Evolutionary conservation across 1,284 basidiomycete genomes (phyloP), one percentile per base, ranked within the genome.

Genomic region (Ceratobasidium sp.): DNA sequence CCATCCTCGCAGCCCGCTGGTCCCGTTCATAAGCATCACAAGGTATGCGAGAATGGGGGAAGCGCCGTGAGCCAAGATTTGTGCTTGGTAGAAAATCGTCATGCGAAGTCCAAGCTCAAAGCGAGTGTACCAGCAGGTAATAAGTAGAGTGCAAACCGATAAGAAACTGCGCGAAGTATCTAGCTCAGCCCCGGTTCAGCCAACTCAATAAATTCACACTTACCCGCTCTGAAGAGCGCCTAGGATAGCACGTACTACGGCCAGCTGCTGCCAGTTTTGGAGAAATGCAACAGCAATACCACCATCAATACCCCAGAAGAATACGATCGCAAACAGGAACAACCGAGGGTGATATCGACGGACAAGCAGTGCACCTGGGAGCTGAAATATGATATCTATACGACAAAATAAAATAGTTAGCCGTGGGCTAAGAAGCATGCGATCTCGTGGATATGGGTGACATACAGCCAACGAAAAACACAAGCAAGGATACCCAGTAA

Each of bases 401-500:
- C 17, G 25, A 15, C 38, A 8, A 47, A 20, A 12, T 6, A 22
- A 15, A 12, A 50, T n/a, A 3, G 15, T 31, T 27, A 35, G 29
- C n/a, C 15, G 8, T 29, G 20, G 13, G 34, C 34, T 35, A 64
- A 52, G 22, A 40, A 20, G 7, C 22, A 50, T 3, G n/a, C 25
- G 25, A 45, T n/a, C n/a, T n/a, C n/a, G n/a, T n/a, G n/a, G n/a
- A n/a, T n/a, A n/a, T n/a, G 13, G 29, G n/a, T 2, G 7, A 49
- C 60, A 12, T 52, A 64, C 60, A 64, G 13, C 60, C 60, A 42
- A 64, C 53, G 49, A 64, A 64, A 38, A 64, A 64, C 20, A 64
- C 47, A 31, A 64, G 60, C 47, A 64, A 35, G n/a, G 60, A 64
- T 49, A 64, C 25, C 60, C 60, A 64, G 60, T 64, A 64, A 32